Conservation (phyloP, 2,329 filamentous ascomycete genomes). For the Penicillium sp. region DNA sequence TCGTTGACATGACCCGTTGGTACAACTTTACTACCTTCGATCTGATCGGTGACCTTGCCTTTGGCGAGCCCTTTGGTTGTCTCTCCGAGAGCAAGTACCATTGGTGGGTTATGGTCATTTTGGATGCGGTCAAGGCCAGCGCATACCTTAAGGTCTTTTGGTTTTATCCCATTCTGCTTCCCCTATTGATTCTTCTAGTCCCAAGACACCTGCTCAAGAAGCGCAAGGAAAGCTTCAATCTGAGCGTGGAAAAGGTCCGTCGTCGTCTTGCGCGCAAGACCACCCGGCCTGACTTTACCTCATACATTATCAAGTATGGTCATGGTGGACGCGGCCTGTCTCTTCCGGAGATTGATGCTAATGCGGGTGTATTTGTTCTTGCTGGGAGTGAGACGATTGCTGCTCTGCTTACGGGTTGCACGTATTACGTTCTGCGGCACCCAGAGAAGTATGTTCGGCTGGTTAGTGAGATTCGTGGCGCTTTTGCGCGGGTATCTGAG, state of each 20-base stretch:
- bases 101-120: background rate
- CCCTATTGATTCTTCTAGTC: background rate
- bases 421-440: slow-evolving; percentile 18
- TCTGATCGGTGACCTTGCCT: background rate
- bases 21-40: background rate
- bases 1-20: slow-evolving; percentile 4
- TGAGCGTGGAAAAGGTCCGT: background rate
- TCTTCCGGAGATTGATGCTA: slow-evolving; percentile 31
- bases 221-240: background rate
- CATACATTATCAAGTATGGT: slow-evolving; percentile 20
- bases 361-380: slow-evolving; percentile 33
- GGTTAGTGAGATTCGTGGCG: background rate
- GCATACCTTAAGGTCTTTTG: slow-evolving; percentile 3
- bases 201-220: background rate
- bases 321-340: slow-evolving; percentile 26
- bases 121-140: background rate
- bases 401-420: slow-evolving; percentile 29
- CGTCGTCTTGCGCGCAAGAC: background rate
- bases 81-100: background rate
- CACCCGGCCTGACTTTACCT: background rate
- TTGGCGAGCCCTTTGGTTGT: background rate
- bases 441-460: background rate
- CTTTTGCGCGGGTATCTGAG: background rate
- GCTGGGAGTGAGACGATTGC: slow-evolving; percentile 38
- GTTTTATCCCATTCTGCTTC: background rate